Base-by-base conservation (phyloP, 768 basidiomycete genomes). In the Tephrocybe rancida region DNA sequence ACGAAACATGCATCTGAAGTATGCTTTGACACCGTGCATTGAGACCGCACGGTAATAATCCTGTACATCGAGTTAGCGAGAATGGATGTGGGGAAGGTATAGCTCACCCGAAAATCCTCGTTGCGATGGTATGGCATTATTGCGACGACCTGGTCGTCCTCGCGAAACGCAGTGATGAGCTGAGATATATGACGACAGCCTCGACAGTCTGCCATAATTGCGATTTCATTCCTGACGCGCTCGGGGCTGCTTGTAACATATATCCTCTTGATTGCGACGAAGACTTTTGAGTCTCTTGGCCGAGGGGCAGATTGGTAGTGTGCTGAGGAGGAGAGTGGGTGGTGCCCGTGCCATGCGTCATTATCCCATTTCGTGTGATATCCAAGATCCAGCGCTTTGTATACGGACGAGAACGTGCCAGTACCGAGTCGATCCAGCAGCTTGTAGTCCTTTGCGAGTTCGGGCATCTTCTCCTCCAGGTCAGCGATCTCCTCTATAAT, bases 361-460 rank as follows among this genome's bases (percentile, higher is more conserved):
- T 93, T 92, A 67, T 90, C 81, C 86, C 85, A 92, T 48, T 89
- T 88, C 44, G 79, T 72, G 60, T 92, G 83, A 62, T 89, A 83
- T 53, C 79, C 71, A 14, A 89, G 62, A 68, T 99, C 97, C 58
- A 95, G 70, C 0, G 95, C 97, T 64, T 98, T 97, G 80, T 98
- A 99, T n/a, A 99, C 97, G 9, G 95, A 95, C 0, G 96, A 98
- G 73, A 99, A 99, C 1, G 96, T 99, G 14, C 96, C 96, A 49
- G 95, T 98, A 13, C 97, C 97, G 0, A 99, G 81, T 1, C 95
- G 83, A 72, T 98, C 96, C 30, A 98, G 68, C 30, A 98, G 76
- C 45, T 75, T 80, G 75, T 96, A 98, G 58, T 89, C 78, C 2
- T 74, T 64, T 4, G 71, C 65, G 48, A 96, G 76, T n/a, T 78